Percentiles rank a stretch among this genome's conserved stretches.
phyloP scores from a whole-genome alignment of 1,284 basidiomycete species.

The Sporisorium graminicola region DNA sequence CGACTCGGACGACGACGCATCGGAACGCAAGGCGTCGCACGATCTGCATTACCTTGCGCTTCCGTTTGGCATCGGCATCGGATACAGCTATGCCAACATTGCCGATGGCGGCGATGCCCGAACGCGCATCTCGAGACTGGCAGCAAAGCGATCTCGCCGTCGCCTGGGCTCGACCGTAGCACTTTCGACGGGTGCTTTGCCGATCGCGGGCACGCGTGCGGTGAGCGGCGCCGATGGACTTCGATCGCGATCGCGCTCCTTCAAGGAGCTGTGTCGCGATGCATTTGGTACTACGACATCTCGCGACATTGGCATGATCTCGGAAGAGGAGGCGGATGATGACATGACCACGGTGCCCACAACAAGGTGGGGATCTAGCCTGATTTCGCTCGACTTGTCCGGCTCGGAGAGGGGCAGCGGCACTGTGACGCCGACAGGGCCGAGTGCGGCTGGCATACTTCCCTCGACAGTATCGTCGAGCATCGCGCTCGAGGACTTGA shows the following conservation, averaged over 20 bases:
- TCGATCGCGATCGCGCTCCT: conserved; percentile 36
- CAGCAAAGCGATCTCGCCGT: conserved; percentile 15
- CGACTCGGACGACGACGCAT: conserved; percentile 37
- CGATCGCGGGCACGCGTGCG: conserved; percentile 22
- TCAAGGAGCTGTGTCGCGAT: conserved; percentile 45
- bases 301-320: conserved; percentile 25
- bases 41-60: conserved; percentile 46
- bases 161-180: conserved; percentile 17
- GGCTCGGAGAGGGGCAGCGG: conserved; percentile 34
- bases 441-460: conserved; percentile 1
- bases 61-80: conserved; percentile 50
- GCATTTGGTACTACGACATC: conserved; percentile 19
- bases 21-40: conserved; percentile 21
- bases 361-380: conserved; percentile 25
- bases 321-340: conserved; percentile 30
- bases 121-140: conserved; percentile 22
- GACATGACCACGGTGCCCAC: conserved; percentile 32
- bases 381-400: conserved; percentile 30
- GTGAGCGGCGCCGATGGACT: conserved; percentile 27
- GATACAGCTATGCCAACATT: conserved; percentile 46
- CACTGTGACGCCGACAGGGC: conserved; percentile 32
- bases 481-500: conserved; percentile 32
- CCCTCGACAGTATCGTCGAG: conserved; percentile 7
- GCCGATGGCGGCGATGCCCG: conserved; percentile 29
- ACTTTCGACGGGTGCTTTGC: conserved; percentile 35